Evolutionary conservation across 139 green algal genomes (phyloP), one percentile per base, ranked within the genome.

Genomic region (Chlorella sorokiniana): DNA sequence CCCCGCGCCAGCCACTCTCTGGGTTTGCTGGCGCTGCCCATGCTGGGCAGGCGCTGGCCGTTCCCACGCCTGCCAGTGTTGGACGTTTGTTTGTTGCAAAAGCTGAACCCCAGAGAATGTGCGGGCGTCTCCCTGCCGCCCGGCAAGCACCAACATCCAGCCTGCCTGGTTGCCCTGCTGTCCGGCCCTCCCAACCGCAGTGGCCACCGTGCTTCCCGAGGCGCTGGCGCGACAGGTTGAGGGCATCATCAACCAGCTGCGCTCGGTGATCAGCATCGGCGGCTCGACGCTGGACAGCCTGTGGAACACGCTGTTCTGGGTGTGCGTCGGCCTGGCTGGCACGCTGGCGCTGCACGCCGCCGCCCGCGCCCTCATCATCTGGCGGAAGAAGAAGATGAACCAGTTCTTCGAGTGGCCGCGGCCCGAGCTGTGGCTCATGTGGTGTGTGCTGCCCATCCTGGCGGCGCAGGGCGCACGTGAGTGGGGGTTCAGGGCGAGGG

Each of bases 341-440:
- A 44, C 38, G 35, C 35, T 72, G 35, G 65, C 65, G 35, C 65
- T 72, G 65, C 65, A 72, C 20, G 65, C n/a, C 1, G 65, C 5
- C 35, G n/a, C 51, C 22, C 35, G 65, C 5, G 65, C 65, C 9
- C 20, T 72, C 16, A 31, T 72, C 35, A 72, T 72, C 38, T 72
- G 65, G 65, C 65, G 65, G 9, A 5, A 4, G 33, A 31, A 25
- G 37, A 35, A 16, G 35, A 72, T 72, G 65, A 35, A 14, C 37
- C 31, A 51, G 65, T 51, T 72, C 65, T 48, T 72, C 9, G 65
- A 79, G 72, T 79, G 72, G 72, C 72, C 72, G 1, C 72, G 72
- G 6, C 72, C 51, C n/a, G 72, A 79, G 72, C 72, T 79, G 5
- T 79, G 72, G 72, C 35, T 69, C 51, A 45, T 79, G 52, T 79